A percentile compares a stretch with the other conserved stretches of the same genome.
phyloP scores from a whole-genome alignment of 106 monocot genomes.

The Allium fistulosum region DNA sequence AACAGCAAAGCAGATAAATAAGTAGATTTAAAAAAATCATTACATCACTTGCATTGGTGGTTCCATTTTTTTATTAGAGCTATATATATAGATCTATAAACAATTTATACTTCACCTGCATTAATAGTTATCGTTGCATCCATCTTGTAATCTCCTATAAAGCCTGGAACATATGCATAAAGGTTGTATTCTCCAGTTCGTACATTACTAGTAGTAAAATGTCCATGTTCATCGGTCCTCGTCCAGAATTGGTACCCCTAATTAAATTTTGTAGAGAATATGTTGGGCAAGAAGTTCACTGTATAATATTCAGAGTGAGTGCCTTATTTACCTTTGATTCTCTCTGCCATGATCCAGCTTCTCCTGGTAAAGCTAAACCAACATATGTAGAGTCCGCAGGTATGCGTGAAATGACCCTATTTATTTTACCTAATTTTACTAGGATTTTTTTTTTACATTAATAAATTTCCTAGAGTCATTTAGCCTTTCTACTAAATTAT shows the following conservation, averaged over 20 bases:
- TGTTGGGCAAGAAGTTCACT: too few species aligned
- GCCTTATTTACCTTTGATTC: slow-evolving; percentile 51
- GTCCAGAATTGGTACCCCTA: slow-evolving; percentile 94
- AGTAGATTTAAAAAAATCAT: background rate
- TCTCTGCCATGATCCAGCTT: slow-evolving; percentile 68
- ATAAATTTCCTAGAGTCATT: too few species aligned
- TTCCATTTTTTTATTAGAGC: too few species aligned
- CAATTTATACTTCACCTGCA: slow-evolving; percentile 20
- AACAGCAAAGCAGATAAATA: too few species aligned
- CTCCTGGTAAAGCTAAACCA: slow-evolving; percentile 71
- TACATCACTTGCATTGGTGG: background rate
- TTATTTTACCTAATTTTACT: too few species aligned
- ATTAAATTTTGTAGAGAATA: too few species aligned
- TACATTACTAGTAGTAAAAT: slow-evolving; percentile 45
- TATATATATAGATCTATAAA: background rate
- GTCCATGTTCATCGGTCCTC: slow-evolving; percentile 26
- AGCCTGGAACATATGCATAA: slow-evolving; percentile 81
- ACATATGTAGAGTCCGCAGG: slow-evolving; percentile 32
- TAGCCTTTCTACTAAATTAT: too few species aligned
- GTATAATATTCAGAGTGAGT: too few species aligned
- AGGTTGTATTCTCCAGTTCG: slow-evolving; percentile 60
- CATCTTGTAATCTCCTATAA: slow-evolving; percentile 72
- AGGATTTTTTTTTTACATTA: too few species aligned
- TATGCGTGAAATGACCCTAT: too few species aligned
- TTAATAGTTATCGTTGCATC: slow-evolving; percentile 29